These are phyloP conservation scores for Craspedostauros australis DNA, from an alignment of 108 stramenopile species.

Conservation along the genomic window DNA sequence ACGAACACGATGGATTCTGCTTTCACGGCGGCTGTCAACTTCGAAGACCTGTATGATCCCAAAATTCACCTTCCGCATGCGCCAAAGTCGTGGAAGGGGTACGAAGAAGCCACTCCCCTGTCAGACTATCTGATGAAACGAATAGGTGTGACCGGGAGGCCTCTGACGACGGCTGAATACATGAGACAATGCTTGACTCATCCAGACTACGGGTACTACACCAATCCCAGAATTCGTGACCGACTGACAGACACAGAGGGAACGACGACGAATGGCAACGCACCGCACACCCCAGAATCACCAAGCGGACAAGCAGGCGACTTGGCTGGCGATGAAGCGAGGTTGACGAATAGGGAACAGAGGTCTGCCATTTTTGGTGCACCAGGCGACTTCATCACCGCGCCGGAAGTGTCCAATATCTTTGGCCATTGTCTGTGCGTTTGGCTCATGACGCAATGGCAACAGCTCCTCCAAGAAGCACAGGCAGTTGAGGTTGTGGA, in stretches of 20 bases:
- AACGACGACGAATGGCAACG: slow-evolving; percentile 12
- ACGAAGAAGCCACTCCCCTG: slow-evolving; percentile 70
- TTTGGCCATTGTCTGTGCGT: slow-evolving; percentile 95
- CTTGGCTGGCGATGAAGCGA: slow-evolving; percentile 11
- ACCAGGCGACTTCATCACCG: slow-evolving; percentile 94
- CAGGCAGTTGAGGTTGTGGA: slow-evolving; percentile 79
- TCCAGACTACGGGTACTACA: slow-evolving; percentile 76
- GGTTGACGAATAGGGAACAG: slow-evolving; percentile 13
- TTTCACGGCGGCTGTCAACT: too few species aligned
- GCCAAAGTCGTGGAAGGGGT: slow-evolving; percentile 38
- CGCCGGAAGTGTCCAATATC: slow-evolving; percentile 95
- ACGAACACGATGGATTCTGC: too few species aligned
- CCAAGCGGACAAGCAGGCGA: too few species aligned
- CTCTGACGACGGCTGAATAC: slow-evolving; percentile 74
- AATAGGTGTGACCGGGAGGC: slow-evolving; percentile 63
- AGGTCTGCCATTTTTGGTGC: slow-evolving; percentile 64
- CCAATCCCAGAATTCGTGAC: slow-evolving; percentile 22
- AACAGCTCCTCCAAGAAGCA: slow-evolving; percentile 39
- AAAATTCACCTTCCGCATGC: slow-evolving; percentile 31
- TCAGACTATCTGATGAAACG: slow-evolving; percentile 56
- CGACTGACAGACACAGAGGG: neutral
- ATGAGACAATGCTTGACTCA: slow-evolving; percentile 73
- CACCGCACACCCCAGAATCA: neutral
- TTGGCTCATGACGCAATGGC: slow-evolving; percentile 87
- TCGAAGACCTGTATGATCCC: slow-evolving; percentile 30